Conservation (phyloP, 2,329 filamentous ascomycete genomes). For the Aschersonia sp. region DNA sequence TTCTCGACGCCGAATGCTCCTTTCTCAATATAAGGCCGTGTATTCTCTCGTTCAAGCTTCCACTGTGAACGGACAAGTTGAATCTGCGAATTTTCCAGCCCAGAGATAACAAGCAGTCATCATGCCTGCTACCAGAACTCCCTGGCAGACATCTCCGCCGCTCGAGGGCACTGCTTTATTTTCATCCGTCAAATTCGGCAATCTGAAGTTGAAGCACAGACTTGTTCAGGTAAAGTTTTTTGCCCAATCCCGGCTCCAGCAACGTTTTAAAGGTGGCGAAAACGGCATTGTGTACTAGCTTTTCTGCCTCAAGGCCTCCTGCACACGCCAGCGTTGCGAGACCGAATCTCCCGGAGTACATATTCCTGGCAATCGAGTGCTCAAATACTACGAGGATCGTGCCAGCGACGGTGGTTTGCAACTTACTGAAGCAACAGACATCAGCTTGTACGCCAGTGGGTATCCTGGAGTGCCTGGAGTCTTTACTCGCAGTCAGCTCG, state of each 20-base stretch:
- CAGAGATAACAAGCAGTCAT: background rate
- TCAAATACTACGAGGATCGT: background rate
- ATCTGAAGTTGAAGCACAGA: constrained; percentile 18
- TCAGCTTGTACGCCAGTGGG: background rate
- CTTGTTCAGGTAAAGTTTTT: constrained; percentile 18
- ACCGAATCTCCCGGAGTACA: background rate
- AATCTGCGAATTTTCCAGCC: too few relatives aligned
- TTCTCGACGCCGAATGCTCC: too few relatives aligned
- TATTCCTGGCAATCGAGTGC: background rate
- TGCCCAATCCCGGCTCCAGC: background rate
- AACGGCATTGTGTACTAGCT: background rate
- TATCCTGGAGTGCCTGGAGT: background rate
- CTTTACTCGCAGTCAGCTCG: background rate
- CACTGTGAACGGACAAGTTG: too few relatives aligned
- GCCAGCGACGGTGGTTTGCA: background rate
- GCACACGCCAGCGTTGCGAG: background rate
- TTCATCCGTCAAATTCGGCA: constrained; percentile 18
- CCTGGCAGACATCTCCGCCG: constrained; percentile 2
- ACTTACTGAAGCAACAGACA: background rate
- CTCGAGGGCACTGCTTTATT: constrained; percentile 17
- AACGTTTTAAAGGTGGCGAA: background rate
- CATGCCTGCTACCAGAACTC: background rate
- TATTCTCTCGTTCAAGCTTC: too few relatives aligned
- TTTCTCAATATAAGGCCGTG: too few relatives aligned
- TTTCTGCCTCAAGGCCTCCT: background rate